Evolutionary conservation across 2,329 filamentous ascomycete genomes (phyloP).

Genomic region (Ophiostoma triangulosporum): DNA sequence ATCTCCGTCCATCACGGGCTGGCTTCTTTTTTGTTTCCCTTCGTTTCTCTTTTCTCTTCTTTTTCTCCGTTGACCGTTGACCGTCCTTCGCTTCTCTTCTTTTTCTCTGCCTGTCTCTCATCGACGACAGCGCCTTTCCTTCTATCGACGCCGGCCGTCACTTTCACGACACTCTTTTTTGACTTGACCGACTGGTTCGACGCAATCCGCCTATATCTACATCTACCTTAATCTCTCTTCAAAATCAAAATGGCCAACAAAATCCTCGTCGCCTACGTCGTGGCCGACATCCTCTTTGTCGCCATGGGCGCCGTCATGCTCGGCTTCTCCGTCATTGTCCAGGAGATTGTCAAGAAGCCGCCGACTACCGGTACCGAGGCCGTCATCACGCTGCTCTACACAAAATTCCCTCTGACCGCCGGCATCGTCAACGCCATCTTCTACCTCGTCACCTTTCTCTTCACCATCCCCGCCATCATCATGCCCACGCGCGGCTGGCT

Average conservation of each 20-base stretch:
- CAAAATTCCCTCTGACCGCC: slow-evolving; percentile 42
- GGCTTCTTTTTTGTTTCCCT: background rate
- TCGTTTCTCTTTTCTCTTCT: background rate
- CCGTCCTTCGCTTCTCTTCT: too few species aligned
- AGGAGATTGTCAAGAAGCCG: slow-evolving; percentile 29
- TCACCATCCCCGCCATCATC: slow-evolving; percentile 58
- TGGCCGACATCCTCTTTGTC: slow-evolving; percentile 37
- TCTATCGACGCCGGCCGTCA: slow-evolving; percentile 9
- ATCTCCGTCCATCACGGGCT: slow-evolving; percentile 7
- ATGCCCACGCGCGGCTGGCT: slow-evolving; percentile 56
- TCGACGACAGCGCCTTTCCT: background rate
- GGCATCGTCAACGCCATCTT: slow-evolving; percentile 60
- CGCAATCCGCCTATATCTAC: background rate
- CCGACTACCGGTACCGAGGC: slow-evolving; percentile 34
- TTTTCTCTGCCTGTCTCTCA: slow-evolving; percentile 1
- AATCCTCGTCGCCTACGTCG: slow-evolving; percentile 35
- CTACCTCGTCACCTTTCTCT: slow-evolving; percentile 55
- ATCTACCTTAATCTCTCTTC: background rate
- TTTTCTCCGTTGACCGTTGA: background rate
- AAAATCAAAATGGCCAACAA: slow-evolving; percentile 36
- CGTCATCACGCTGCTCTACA: slow-evolving; percentile 38
- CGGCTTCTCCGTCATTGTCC: slow-evolving; percentile 40
- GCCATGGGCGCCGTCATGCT: slow-evolving; percentile 40
- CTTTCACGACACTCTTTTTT: background rate
- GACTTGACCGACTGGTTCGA: too few species aligned